These are phyloP conservation scores for Trichoderma brevicompactum DNA, from an alignment of 2,329 filamentous ascomycete species.

Conservation along the genomic window DNA sequence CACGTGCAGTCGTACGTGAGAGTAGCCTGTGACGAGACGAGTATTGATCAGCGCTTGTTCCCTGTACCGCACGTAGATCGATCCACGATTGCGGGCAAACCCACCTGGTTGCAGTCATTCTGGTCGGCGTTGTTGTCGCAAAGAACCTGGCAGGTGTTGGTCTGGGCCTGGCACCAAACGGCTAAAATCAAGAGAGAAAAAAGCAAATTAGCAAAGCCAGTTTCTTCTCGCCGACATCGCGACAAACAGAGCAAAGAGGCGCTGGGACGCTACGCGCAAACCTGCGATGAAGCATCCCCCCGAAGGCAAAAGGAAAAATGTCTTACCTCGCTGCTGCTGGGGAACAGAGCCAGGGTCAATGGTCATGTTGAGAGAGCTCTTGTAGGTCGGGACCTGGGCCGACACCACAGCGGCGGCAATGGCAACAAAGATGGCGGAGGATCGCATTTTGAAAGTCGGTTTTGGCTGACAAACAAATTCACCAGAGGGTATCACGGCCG, in stretches of 20 bases:
- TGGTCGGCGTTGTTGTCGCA: constrained; percentile 46
- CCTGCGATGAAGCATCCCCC: neutral
- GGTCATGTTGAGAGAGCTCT: constrained; percentile 46
- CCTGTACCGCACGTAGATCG: constrained; percentile 17
- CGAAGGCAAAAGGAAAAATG: constrained; percentile 18
- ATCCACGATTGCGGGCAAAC: constrained; percentile 34
- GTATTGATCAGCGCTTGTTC: constrained; percentile 27
- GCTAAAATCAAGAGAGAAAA: constrained; percentile 42
- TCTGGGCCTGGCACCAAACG: constrained; percentile 57
- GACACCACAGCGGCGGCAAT: constrained; percentile 51
- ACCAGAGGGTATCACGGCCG: constrained; percentile 16
- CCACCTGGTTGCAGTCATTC: constrained; percentile 55
- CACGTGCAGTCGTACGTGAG: constrained; percentile 57
- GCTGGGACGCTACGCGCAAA: neutral
- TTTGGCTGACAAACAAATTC: constrained; percentile 20
- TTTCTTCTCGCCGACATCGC: neutral
- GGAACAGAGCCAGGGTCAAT: constrained; percentile 48
- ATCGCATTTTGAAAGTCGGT: constrained; percentile 47
- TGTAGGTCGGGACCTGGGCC: constrained; percentile 52
- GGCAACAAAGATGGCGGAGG: constrained; percentile 47
- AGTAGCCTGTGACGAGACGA: constrained; percentile 40
- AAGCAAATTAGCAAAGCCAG: constrained; percentile 18
- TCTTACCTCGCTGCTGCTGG: constrained; percentile 47
- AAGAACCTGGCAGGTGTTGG: constrained; percentile 54
- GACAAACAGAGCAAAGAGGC: neutral